Evolutionary conservation across 805 yeast genomes (phyloP), one percentile per base, ranked within the genome.

Genomic region (Priceomyces carsonii): DNA sequence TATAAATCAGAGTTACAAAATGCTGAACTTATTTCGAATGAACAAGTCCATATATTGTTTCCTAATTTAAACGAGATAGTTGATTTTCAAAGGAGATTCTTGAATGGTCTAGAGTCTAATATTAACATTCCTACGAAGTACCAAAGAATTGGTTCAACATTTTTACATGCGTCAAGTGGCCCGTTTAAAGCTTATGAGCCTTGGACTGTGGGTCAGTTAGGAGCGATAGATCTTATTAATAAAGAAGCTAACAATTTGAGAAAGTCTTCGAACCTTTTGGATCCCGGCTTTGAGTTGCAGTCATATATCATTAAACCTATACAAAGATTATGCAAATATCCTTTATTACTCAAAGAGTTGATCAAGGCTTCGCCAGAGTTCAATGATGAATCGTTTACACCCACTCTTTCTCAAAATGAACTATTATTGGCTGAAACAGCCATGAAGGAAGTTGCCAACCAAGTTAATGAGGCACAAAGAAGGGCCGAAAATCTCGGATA

Each of bases 301-400:
- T 81, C 91, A 33, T 86, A 86, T 59, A 71, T 93, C 26, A 78
- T 93, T 48, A 93, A 91, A 58, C 99, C 99, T 0, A 87, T 93
- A 24, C 99, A 93, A 66, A 76, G 99, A 44, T 73, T 93, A n/a
- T 87, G 96, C 71, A 87, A 90, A 57, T 93, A 93, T 59, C 99
- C 98, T 2, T 64, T 93, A 33, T 69, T 93, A 32, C 63, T 93
- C 34, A 79, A 76, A 49, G 93, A 87, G 53, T 69, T 93, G 35
- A 57, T 86, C 33, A 88, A 87, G 55, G 57, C 70, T 32, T 76
- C 88, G 8, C 82, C 79, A 23, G 62, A 56, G 33, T 22, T 46
- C n/a, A 28, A 22, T 8, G 52, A 43, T 15, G 34, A 43, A 7
- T 24, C 28, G 2, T 35, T 20, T 14, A 39, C 47, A 3, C 48